phyloP scores from a whole-genome alignment of 2,329 filamentous ascomycete species.

The Trichoderma aggressivum region DNA sequence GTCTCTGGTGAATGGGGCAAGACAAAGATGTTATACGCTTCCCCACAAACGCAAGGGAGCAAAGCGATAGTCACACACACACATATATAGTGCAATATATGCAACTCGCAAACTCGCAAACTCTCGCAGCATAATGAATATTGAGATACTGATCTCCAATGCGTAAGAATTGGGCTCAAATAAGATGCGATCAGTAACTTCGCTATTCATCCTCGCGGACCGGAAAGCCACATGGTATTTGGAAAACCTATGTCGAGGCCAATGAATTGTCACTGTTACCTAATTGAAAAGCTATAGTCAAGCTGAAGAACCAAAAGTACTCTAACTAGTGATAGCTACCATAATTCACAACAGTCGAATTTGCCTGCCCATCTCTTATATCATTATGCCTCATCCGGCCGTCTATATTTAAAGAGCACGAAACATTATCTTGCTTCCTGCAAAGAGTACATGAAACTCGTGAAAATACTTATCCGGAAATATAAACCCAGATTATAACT shows the following conservation, averaged over 20 bases:
- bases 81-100: neutral
- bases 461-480: neutral
- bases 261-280: rapidly evolving
- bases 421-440: neutral
- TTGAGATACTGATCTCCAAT: neutral
- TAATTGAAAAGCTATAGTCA: neutral
- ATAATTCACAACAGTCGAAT: neutral
- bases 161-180: neutral
- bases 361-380: neutral
- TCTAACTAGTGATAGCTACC: neutral
- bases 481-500: neutral
- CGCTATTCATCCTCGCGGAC: neutral
- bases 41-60: neutral
- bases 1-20: neutral
- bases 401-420: neutral
- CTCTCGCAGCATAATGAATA: neutral
- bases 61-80: neutral
- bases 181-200: neutral
- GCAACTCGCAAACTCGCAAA: no score
- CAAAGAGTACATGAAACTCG: neutral
- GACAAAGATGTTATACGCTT: neutral
- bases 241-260: neutral
- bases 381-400: neutral
- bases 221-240: neutral
- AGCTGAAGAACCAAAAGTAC: neutral